Base-by-base conservation (phyloP, 2,329 filamentous ascomycete species). In the Penicillium sp. region DNA sequence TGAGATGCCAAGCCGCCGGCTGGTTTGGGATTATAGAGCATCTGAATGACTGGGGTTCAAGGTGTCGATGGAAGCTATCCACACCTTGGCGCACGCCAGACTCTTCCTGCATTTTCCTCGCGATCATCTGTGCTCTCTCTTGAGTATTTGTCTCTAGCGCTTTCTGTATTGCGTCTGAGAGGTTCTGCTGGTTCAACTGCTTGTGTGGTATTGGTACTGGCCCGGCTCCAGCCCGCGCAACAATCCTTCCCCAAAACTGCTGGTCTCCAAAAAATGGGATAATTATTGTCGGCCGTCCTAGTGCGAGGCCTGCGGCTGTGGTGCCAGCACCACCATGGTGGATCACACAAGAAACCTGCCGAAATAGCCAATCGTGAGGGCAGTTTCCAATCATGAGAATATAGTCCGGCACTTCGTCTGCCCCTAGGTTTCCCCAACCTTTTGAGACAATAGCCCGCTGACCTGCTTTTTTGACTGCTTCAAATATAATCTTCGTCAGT, bases 251-350 rank as follows among this genome's bases (percentile, higher is more conserved):
- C 89, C 89, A 92, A 66, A 92, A 93, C 0, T 87, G 87, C 69
- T 93, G 89, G 63, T 93, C 89, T 1, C 89, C 89, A 66, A 92
- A 96, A 75, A 96, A 96, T 0, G 91, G 91, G 0, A 96, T 85
- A 2, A 96, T 81, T 1, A 94, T 83, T 0, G 91, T 96, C 2
- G 91, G 91, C 50, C 86, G 86, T 23, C 90, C 91, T 1, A 86
- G 83, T 16, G 87, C 83, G 57, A 96, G 89, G n/a, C 91, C 91
- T 1, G 90, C 89, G 1, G 91, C 90, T 1, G 90, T 95, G 2
- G 91, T 96, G 16, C 91, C 91, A 8, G 91, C 91, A 54, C 91
- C 91, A 19, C 91, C 91, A 59, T 96, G 91, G 67, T 96, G 91
- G 4, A 94, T 88, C 1, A 96, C 91, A 41, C 85, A 87, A 0